Evolutionary conservation across 2,329 filamentous ascomycete species (phyloP).

Genomic region (Aspergillus fumigatus): DNA sequence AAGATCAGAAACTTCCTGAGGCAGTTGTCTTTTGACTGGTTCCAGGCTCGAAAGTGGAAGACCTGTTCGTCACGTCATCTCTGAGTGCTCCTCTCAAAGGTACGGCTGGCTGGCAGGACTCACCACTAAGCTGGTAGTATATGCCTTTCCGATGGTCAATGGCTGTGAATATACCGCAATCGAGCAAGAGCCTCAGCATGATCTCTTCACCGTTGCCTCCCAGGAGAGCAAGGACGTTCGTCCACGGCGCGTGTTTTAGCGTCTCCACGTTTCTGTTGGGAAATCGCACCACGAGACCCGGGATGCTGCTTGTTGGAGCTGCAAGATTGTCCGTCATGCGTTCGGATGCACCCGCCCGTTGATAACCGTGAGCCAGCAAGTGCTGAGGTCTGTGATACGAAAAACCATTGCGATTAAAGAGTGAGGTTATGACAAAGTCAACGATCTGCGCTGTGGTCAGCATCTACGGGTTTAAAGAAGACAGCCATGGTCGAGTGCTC

Average conservation of each 20-base stretch:
- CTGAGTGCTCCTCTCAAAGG: neutral
- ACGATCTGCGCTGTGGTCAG: conserved; percentile 53
- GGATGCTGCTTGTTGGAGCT: conserved; percentile 49
- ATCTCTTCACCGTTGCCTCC: conserved; percentile 71
- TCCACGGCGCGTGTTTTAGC: conserved; percentile 71
- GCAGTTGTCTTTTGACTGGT: conserved; percentile 13
- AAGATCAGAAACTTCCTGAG: neutral
- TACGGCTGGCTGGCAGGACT: conserved; percentile 17
- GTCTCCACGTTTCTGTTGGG: conserved; percentile 66
- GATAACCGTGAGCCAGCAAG: conserved; percentile 78
- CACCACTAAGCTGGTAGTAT: conserved; percentile 75
- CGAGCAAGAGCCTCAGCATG: conserved; percentile 71
- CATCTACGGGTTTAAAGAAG: neutral
- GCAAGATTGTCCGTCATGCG: conserved; percentile 21
- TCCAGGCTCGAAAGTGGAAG: conserved; percentile 28
- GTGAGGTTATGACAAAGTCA: conserved; percentile 69
- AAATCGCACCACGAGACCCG: conserved; percentile 60
- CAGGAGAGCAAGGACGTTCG: conserved; percentile 66
- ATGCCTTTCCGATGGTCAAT: conserved; percentile 59
- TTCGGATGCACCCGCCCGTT: conserved; percentile 41
- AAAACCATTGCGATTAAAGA: conserved; percentile 60
- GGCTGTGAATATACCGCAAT: conserved; percentile 69
- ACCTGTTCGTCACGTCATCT: conserved; percentile 18
- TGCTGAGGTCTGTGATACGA: conserved; percentile 59
- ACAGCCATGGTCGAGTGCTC: neutral